phyloP scores from a whole-genome alignment of 164 flowering plant genomes.

The Vitis rupestris region DNA sequence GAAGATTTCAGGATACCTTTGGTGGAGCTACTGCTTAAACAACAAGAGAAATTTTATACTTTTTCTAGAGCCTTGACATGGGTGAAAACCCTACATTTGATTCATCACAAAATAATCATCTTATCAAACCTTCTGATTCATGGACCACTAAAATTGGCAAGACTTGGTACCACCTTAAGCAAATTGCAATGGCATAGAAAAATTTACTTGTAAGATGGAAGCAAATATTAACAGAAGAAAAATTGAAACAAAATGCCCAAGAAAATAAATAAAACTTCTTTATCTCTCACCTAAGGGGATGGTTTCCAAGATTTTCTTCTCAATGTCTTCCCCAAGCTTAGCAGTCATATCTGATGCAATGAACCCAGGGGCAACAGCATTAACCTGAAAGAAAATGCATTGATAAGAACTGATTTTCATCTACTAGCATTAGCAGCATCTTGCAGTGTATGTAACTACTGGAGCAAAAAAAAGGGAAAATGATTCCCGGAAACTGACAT shows the following conservation, averaged over 20 bases:
- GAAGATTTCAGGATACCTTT: too few relatives aligned
- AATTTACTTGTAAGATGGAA: too few relatives aligned
- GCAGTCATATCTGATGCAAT: slow-evolving; percentile 99
- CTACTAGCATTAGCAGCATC: neutral
- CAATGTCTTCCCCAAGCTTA: slow-evolving; percentile 76
- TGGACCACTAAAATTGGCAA: too few relatives aligned
- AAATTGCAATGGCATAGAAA: too few relatives aligned
- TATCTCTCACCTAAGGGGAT: slow-evolving; percentile 78
- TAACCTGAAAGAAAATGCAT: slow-evolving; percentile 48
- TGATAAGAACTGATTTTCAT: neutral
- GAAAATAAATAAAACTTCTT: neutral
- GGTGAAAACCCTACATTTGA: too few relatives aligned
- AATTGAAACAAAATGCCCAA: neutral
- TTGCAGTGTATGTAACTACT: neutral
- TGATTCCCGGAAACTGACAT: slow-evolving; percentile 42
- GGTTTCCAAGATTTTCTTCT: slow-evolving; percentile 72
- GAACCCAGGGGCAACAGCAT: slow-evolving; percentile 96
- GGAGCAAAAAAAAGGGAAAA: neutral
- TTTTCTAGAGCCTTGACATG: too few relatives aligned
- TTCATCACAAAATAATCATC: too few relatives aligned
- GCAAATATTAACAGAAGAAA: neutral
- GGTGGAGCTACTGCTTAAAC: too few relatives aligned
- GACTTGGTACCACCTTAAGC: too few relatives aligned
- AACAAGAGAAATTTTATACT: too few relatives aligned
- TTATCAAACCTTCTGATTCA: too few relatives aligned